Percentiles rank a stretch among this genome's conserved stretches.
These are phyloP conservation scores for Globisporangium camurandrum DNA, from an alignment of 352 stramenopile genomes.

Conservation along the genomic window DNA sequence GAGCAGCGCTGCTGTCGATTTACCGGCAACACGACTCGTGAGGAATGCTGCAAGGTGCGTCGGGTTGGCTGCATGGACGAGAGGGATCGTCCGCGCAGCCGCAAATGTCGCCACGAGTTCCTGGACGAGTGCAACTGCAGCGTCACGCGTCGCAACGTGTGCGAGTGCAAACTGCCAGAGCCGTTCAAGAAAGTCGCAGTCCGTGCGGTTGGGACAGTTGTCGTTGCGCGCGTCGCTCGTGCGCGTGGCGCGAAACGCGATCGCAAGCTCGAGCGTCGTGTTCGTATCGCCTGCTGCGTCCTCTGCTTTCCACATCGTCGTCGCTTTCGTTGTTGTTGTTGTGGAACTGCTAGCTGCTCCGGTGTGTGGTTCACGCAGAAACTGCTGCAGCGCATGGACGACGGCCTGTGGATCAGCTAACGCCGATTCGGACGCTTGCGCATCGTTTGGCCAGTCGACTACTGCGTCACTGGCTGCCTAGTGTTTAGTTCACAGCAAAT, in stretches of 20 bases:
- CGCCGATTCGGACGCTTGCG: too few relatives aligned
- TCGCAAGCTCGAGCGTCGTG: slow-evolving; percentile 12
- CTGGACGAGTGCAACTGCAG: slow-evolving; percentile 2
- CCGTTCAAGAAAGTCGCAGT: slow-evolving; percentile 13
- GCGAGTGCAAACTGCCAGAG: slow-evolving; percentile 14
- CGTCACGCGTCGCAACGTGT: neutral
- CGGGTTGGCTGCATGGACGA: slow-evolving; percentile 11
- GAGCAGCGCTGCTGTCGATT: neutral
- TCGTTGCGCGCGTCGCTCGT: slow-evolving; percentile 4
- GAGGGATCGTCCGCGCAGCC: slow-evolving; percentile 3
- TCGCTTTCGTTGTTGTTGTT: neutral
- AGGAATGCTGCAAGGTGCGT: slow-evolving; percentile 10
- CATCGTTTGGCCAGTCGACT: neutral
- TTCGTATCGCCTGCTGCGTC: slow-evolving; percentile 7
- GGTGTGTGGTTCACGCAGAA: slow-evolving; percentile 5
- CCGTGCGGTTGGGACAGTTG: neutral
- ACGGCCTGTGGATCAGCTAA: too few relatives aligned
- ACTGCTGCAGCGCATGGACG: slow-evolving; percentile 1
- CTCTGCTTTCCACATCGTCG: too few relatives aligned
- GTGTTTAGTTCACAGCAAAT: too few relatives aligned
- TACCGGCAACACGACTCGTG: neutral
- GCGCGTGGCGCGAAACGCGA: slow-evolving; percentile 3
- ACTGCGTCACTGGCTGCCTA: slow-evolving; percentile 1
- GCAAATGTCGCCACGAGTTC: slow-evolving; percentile 9
- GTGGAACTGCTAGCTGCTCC: too few relatives aligned